A percentile compares a stretch with the other conserved stretches of the same genome.
These are phyloP conservation scores for Fraxinus velutina DNA, from an alignment of 305 asterid genomes.

Conservation along the genomic window DNA sequence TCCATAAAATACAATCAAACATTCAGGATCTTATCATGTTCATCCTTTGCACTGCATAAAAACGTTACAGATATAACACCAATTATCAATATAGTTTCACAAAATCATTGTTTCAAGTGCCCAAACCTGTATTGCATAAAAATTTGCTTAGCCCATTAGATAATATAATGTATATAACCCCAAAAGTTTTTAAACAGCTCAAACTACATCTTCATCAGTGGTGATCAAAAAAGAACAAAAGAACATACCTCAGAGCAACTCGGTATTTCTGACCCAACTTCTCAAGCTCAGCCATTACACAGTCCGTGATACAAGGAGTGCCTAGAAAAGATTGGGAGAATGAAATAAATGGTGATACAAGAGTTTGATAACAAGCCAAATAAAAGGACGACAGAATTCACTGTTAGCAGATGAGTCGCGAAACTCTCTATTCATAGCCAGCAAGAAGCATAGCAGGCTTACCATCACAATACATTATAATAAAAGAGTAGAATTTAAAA, in stretches of 20 bases:
- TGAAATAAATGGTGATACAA: not conserved
- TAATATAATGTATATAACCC: not conserved
- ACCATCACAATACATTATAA: not conserved
- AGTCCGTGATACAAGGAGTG: constrained; percentile 97
- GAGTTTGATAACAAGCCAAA: not conserved
- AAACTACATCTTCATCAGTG: not conserved
- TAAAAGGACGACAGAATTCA: not conserved
- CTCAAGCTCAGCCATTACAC: constrained; percentile 99
- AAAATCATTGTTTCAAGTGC: not conserved
- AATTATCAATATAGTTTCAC: not conserved
- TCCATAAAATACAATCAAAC: not conserved
- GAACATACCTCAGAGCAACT: constrained; percentile 79
- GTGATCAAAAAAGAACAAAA: not conserved
- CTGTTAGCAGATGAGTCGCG: not conserved
- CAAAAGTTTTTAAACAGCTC: not conserved
- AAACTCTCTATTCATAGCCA: not conserved
- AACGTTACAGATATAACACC: not conserved
- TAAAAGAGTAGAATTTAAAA: not conserved
- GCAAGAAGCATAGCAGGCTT: not conserved
- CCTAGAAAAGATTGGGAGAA: constrained; percentile 41
- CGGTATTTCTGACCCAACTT: constrained; percentile 90
- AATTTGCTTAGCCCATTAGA: not conserved
- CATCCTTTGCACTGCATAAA: not conserved
- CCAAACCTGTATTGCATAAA: not conserved
- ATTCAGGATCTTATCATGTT: not conserved